Conservation (phyloP, 495 filamentous ascomycete species). For the Astrocystis sublimbata region DNA sequence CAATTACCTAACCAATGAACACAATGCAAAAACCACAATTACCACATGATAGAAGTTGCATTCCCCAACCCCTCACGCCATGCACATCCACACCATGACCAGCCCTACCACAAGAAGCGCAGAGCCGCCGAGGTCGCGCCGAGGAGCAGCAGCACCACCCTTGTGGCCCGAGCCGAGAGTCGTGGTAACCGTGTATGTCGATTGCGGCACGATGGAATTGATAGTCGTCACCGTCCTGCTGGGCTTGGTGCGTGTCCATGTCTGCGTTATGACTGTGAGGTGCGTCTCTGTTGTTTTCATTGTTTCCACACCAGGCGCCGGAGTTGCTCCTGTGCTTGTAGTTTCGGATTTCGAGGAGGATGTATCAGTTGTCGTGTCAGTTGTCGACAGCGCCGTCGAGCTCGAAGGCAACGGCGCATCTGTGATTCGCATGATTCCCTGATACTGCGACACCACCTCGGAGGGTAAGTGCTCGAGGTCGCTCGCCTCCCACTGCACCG, state of each 20-base stretch:
- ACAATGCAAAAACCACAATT: too few species aligned
- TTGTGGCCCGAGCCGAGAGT: too few species aligned
- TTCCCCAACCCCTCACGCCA: not conserved
- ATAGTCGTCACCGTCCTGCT: too few species aligned
- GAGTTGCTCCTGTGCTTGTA: not conserved
- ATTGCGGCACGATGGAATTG: not conserved
- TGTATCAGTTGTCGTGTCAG: not conserved
- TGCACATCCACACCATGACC: not conserved
- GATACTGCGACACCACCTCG: conserved; percentile 19
- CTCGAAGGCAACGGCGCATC: not conserved
- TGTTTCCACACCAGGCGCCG: not conserved
- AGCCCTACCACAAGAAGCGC: not conserved
- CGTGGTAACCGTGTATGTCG: too few species aligned
- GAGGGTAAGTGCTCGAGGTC: conserved; percentile 22
- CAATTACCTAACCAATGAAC: too few species aligned
- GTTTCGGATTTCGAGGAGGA: not conserved
- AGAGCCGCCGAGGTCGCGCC: not conserved
- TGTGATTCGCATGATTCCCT: conserved; percentile 24
- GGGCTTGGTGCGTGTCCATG: not conserved
- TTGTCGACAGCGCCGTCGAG: not conserved
- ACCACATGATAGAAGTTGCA: too few species aligned
- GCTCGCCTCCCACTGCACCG: conserved; percentile 25
- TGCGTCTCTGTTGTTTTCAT: not conserved
- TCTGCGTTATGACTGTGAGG: not conserved
- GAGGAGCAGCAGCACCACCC: too few species aligned